Evolutionary conservation across 768 basidiomycete genomes (phyloP).

Genomic region (Podaxis carcinomalis): DNA sequence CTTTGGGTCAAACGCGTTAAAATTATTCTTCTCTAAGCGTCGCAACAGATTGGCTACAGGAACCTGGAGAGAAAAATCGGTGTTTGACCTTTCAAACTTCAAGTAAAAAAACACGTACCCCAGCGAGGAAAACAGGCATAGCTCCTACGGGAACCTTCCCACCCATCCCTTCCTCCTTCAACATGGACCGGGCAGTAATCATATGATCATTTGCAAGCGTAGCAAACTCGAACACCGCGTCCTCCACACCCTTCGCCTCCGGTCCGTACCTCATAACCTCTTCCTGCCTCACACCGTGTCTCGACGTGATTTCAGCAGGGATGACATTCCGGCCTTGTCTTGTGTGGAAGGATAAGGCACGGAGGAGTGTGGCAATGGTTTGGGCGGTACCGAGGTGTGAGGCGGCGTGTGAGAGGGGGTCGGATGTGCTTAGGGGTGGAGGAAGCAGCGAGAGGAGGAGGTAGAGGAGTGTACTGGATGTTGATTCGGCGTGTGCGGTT

Average conservation of each 20-base stretch:
- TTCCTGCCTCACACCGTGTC: constrained; percentile 74
- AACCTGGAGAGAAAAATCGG: constrained; percentile 38
- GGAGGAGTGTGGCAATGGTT: constrained; percentile 65
- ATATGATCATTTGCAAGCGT: constrained; percentile 78
- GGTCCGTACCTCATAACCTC: constrained; percentile 63
- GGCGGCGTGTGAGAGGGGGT: constrained; percentile 64
- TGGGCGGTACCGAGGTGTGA: constrained; percentile 80
- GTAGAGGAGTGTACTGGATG: constrained; percentile 75
- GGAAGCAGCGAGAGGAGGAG: constrained; percentile 65
- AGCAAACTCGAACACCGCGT: constrained; percentile 83
- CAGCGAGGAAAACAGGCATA: constrained; percentile 70
- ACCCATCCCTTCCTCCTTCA: constrained; percentile 44
- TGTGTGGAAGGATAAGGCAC: constrained; percentile 75
- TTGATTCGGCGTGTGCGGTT: constrained; percentile 73
- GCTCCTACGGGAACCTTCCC: constrained; percentile 51
- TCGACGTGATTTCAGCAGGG: constrained; percentile 78
- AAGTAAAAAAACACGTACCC: constrained; percentile 43
- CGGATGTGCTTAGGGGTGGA: constrained; percentile 40
- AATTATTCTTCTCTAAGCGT: constrained; percentile 64
- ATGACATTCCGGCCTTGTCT: constrained; percentile 68
- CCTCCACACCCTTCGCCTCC: constrained; percentile 56
- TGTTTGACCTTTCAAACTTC: constrained; percentile 15
- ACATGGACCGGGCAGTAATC: constrained; percentile 67
- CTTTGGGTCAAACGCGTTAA: constrained; percentile 65
- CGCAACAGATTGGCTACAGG: constrained; percentile 62